Conservation (phyloP, 106 monocot genomes). For the Dioscorea dumetorum region DNA sequence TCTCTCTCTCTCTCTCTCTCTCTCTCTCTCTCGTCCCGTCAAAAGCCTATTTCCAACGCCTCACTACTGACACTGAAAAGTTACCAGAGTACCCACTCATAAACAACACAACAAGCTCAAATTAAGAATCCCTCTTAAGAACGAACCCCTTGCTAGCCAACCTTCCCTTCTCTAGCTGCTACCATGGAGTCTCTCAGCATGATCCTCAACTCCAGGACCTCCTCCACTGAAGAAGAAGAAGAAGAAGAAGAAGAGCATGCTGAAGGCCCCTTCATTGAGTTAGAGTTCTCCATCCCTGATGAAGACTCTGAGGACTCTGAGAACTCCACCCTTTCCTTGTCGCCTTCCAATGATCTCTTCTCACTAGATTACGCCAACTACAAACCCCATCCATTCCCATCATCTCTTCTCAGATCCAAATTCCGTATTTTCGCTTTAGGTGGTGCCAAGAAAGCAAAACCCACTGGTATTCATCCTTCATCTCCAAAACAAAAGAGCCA, state of each 20-base stretch:
- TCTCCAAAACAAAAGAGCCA: not conserved
- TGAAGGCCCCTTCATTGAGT: constrained; percentile 52
- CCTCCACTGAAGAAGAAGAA: constrained; percentile 4
- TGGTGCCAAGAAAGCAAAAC: constrained; percentile 17
- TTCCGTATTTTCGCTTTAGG: constrained; percentile 30
- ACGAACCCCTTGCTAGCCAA: no score
- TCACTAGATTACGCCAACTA: constrained; percentile 1
- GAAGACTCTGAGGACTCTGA: constrained; percentile 2
- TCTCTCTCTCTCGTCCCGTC: no score
- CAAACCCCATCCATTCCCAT: constrained; percentile 13
- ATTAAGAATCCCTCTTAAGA: no score
- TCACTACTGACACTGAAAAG: no score
- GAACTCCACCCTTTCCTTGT: not conserved
- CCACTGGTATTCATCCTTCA: not conserved
- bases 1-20: no score
- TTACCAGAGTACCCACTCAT: no score
- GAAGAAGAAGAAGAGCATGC: constrained; percentile 19
- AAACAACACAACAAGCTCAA: no score
- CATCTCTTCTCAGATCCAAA: constrained; percentile 27
- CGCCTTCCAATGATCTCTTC: constrained; percentile 29
- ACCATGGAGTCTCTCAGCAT: no score
- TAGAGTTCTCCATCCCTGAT: constrained; percentile 38
- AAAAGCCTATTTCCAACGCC: no score
- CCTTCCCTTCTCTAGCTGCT: no score
- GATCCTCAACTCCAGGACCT: constrained; percentile 2